These are phyloP conservation scores for Rhodocollybia butyracea DNA, from an alignment of 768 basidiomycete genomes.

Conservation along the genomic window DNA sequence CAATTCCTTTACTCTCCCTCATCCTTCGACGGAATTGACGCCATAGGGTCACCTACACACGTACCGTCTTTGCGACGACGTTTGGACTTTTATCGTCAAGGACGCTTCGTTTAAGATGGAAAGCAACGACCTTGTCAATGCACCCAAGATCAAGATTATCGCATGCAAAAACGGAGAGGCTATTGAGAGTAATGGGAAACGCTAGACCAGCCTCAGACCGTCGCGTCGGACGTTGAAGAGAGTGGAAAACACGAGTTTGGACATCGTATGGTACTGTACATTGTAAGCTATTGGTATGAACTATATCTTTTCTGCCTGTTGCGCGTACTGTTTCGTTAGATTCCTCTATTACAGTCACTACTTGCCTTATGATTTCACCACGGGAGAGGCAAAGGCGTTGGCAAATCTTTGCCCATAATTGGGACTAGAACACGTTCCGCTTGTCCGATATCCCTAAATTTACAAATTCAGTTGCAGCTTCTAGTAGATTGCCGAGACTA, in stretches of 20 bases:
- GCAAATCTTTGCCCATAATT: slow-evolving; percentile 35
- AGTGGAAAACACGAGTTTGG: no score
- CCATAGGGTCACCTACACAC: slow-evolving; percentile 84
- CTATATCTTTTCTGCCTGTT: not conserved
- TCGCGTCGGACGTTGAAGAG: no score
- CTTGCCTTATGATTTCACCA: slow-evolving; percentile 23
- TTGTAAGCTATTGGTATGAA: not conserved
- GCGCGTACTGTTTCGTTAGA: not conserved
- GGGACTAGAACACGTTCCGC: slow-evolving; percentile 25
- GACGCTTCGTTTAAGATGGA: slow-evolving; percentile 96
- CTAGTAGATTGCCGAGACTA: not conserved
- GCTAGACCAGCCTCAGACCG: no score
- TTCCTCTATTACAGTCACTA: not conserved
- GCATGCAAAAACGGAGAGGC: slow-evolving; percentile 96
- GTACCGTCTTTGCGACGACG: slow-evolving; percentile 91
- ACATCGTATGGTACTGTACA: not conserved
- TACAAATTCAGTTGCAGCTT: not conserved
- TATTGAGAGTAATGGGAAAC: slow-evolving; percentile 40
- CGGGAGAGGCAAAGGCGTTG: slow-evolving; percentile 36
- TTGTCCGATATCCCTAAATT: slow-evolving; percentile 39
- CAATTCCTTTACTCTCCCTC: not conserved
- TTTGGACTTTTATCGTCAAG: slow-evolving; percentile 98
- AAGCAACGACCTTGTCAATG: slow-evolving; percentile 69
- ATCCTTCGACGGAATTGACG: slow-evolving; percentile 8
- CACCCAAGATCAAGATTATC: slow-evolving; percentile 91